A percentile compares a stretch with the other conserved stretches of the same genome.
phyloP scores from a whole-genome alignment of 257 asterid species.

The Thymus quinquecostatus region DNA sequence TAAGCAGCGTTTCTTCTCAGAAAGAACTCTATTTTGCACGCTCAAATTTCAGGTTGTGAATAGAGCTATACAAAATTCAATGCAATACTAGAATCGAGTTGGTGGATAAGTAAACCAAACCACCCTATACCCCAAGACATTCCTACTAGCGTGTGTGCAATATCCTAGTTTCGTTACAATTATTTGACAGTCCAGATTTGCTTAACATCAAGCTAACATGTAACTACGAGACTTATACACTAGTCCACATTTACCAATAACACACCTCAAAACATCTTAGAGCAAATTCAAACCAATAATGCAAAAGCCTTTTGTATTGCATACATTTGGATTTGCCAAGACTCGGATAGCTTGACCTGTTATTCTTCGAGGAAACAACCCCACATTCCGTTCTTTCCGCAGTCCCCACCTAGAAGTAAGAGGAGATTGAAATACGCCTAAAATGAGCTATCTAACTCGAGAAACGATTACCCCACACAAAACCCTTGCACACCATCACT shows the following conservation, averaged over 20 bases:
- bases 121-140: background rate
- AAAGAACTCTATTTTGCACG: background rate
- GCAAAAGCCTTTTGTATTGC: constrained; percentile 54
- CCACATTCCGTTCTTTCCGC: constrained; percentile 35
- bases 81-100: background rate
- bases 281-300: constrained; percentile 51
- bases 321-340: constrained; percentile 82
- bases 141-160: no score
- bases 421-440: background rate
- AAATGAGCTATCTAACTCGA: background rate
- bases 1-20: background rate
- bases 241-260: constrained; percentile 31
- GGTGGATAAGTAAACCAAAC: background rate
- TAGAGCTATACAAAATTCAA: background rate
- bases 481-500: background rate
- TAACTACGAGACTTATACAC: background rate
- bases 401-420: constrained; percentile 46
- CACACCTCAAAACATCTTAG: constrained; percentile 48
- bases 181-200: background rate
- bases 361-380: constrained; percentile 43
- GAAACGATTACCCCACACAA: background rate
- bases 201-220: background rate
- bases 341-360: constrained; percentile 57
- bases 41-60: background rate
- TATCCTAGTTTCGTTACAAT: background rate